These are phyloP conservation scores for Aureobasidium sp. DNA, from an alignment of 2,329 filamentous ascomycete genomes.

Conservation along the genomic window DNA sequence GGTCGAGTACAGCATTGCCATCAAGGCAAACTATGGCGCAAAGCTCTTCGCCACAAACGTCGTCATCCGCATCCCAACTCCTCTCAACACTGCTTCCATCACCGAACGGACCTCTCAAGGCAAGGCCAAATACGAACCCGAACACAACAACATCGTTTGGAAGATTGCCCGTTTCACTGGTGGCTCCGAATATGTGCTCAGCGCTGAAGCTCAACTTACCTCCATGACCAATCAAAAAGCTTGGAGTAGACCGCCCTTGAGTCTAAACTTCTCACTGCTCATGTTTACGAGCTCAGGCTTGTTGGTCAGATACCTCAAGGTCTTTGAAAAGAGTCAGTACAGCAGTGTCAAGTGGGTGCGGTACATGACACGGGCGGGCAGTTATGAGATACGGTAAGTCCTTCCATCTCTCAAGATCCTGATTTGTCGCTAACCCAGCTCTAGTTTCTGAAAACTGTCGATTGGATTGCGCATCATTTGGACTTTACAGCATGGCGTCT, in stretches of 20 bases:
- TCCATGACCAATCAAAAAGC: slow-evolving; percentile 98
- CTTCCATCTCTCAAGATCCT: background rate
- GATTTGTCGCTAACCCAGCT: background rate
- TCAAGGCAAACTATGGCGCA: slow-evolving; percentile 91
- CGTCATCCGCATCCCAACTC: slow-evolving; percentile 86
- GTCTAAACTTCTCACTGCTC: slow-evolving; percentile 82
- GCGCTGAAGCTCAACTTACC: slow-evolving; percentile 84
- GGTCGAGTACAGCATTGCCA: slow-evolving; percentile 96
- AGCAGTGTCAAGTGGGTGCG: slow-evolving; percentile 98
- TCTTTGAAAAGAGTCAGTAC: slow-evolving; percentile 99
- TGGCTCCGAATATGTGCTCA: slow-evolving; percentile 93
- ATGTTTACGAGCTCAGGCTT: slow-evolving; percentile 98
- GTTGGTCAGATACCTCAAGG: slow-evolving; percentile 89
- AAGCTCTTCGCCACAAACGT: slow-evolving; percentile 98
- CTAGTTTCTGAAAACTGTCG: background rate
- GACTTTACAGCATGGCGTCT: slow-evolving; percentile 1
- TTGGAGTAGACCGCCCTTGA: slow-evolving; percentile 90
- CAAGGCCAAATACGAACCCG: slow-evolving; percentile 96
- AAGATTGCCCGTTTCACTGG: slow-evolving; percentile 98
- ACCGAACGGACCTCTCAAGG: slow-evolving; percentile 90
- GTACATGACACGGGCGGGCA: slow-evolving; percentile 97
- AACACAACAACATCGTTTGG: slow-evolving; percentile 97
- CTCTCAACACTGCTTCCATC: slow-evolving; percentile 91
- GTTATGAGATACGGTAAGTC: slow-evolving; percentile 83
- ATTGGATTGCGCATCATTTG: background rate